phyloP scores from a whole-genome alignment of 1,284 basidiomycete genomes.

The Puccinia coronata region DNA sequence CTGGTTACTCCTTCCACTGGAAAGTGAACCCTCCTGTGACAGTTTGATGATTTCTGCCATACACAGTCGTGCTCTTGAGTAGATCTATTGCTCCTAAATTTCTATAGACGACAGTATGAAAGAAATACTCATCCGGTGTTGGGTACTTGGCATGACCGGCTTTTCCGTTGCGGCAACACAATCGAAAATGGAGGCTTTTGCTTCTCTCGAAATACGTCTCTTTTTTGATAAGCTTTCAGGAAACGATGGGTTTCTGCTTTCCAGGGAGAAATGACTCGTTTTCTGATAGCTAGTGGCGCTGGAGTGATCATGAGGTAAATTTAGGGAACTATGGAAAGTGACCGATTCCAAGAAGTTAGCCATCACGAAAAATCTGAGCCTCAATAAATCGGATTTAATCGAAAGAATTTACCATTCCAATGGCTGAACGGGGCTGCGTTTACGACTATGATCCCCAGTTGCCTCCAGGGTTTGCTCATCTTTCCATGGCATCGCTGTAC shows the following conservation, averaged over 20 bases:
- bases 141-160: neutral
- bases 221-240: neutral
- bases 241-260: neutral
- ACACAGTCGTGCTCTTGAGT: too few relatives aligned
- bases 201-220: constrained; percentile 10
- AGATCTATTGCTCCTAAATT: too few relatives aligned
- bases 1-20: too few relatives aligned
- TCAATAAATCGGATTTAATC: neutral
- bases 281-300: neutral
- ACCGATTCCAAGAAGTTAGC: neutral
- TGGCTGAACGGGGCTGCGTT: neutral
- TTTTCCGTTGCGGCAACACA: neutral
- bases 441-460: neutral
- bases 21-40: too few relatives aligned
- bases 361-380: neutral
- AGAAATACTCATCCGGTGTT: constrained; percentile 33
- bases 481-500: constrained; percentile 35
- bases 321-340: neutral
- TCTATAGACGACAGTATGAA: neutral
- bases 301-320: neutral
- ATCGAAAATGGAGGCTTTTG: neutral
- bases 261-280: neutral
- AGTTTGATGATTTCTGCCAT: too few relatives aligned
- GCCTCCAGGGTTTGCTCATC: neutral
- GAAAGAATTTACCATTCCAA: neutral